Conservation (phyloP, 257 asterid species). For the Ilex aquifolium region DNA sequence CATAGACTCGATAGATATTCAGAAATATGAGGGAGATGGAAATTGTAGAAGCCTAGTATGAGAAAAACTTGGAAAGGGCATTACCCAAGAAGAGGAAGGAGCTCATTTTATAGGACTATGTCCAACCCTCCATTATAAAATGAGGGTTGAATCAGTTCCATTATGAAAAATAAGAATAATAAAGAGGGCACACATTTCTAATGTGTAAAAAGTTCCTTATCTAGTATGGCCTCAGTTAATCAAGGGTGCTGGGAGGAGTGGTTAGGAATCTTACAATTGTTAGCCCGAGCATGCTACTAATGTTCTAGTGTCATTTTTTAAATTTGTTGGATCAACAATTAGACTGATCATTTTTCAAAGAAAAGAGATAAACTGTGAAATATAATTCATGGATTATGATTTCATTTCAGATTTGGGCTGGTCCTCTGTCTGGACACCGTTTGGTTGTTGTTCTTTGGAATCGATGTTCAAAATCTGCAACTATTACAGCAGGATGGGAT, state of each 20-base stretch:
- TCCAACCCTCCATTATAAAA: too few relatives aligned
- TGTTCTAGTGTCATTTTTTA: not conserved
- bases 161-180: too few relatives aligned
- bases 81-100: too few relatives aligned
- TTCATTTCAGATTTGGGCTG: slow-evolving; percentile 80
- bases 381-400: not conserved
- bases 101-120: too few relatives aligned
- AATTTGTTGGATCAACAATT: not conserved
- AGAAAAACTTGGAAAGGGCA: too few relatives aligned
- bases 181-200: too few relatives aligned
- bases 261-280: too few relatives aligned
- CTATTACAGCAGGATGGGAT: slow-evolving; percentile 58
- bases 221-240: not conserved
- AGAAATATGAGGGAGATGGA: too few relatives aligned
- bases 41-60: too few relatives aligned
- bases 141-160: too few relatives aligned
- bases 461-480: slow-evolving; percentile 55
- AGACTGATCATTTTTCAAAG: not conserved
- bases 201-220: too few relatives aligned
- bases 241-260: not conserved
- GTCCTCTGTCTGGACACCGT: slow-evolving; percentile 79
- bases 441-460: slow-evolving; percentile 81
- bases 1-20: too few relatives aligned
- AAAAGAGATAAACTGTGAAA: not conserved
- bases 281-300: not conserved